Percentiles rank a stretch among this genome's conserved stretches.
phyloP scores from a whole-genome alignment of 805 yeast genomes.

The Saccharomycopsis sp. region DNA sequence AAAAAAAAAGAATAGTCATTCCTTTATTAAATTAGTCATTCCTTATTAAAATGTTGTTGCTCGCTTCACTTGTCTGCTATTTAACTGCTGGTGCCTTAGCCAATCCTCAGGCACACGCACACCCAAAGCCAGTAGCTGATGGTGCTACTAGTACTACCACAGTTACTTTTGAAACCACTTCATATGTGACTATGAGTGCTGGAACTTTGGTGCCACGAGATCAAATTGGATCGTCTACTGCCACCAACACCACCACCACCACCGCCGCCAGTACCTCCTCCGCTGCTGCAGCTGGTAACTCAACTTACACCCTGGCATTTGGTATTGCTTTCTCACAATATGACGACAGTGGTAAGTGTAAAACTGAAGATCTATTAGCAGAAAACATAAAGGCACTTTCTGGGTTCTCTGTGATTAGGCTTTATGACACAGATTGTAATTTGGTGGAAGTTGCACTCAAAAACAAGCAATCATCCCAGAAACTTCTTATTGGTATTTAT shows the following conservation, averaged over 20 bases:
- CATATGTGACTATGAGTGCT: no score
- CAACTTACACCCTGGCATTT: slow-evolving; percentile 24
- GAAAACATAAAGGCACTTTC: slow-evolving; percentile 49
- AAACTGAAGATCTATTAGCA: slow-evolving; percentile 49
- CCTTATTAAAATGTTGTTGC: no score
- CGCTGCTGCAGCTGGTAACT: slow-evolving; percentile 29
- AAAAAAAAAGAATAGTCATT: no score
- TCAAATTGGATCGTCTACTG: no score
- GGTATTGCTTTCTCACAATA: slow-evolving; percentile 84
- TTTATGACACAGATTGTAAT: slow-evolving; percentile 81
- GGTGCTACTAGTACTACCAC: no score
- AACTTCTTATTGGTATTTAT: slow-evolving; percentile 69
- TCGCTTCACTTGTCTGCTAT: no score
- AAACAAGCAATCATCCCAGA: slow-evolving; percentile 55
- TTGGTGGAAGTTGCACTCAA: slow-evolving; percentile 68
- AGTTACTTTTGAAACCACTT: no score
- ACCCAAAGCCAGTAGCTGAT: no score
- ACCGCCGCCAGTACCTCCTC: neutral
- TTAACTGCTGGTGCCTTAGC: no score
- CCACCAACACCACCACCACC: neutral
- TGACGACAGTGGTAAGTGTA: slow-evolving; percentile 54
- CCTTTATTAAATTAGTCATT: no score
- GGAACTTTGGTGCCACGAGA: no score
- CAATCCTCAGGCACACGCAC: no score
- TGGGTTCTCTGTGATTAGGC: slow-evolving; percentile 56